A percentile compares a stretch with the other conserved stretches of the same genome.
These are phyloP conservation scores for Citrus reticulata DNA, from an alignment of 345 rosid species.

Conservation along the genomic window DNA sequence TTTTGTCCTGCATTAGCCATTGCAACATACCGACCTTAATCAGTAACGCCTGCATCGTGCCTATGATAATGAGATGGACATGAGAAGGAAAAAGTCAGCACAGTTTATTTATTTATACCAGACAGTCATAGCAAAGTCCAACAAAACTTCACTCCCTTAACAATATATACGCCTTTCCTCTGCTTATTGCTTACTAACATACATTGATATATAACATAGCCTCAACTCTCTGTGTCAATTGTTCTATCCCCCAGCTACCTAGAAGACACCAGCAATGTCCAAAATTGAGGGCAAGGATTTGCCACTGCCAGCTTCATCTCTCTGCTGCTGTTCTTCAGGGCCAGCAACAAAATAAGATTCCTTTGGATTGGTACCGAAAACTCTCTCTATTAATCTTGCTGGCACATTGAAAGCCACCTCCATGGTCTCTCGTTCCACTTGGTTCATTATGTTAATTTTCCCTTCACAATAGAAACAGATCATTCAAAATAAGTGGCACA, in stretches of 20 bases:
- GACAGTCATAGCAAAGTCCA: background rate
- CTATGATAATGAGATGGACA: too few relatives aligned
- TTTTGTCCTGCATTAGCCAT: too few relatives aligned
- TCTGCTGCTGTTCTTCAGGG: background rate
- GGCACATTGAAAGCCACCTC: conserved; percentile 27
- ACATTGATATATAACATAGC: background rate
- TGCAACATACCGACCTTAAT: too few relatives aligned
- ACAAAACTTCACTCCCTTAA: background rate
- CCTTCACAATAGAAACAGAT: conserved; percentile 6
- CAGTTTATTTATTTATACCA: background rate
- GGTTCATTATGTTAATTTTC: conserved; percentile 24
- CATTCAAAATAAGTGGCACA: background rate
- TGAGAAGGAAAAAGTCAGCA: too few relatives aligned
- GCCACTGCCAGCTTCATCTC: background rate
- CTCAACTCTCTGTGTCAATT: background rate
- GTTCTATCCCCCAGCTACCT: background rate
- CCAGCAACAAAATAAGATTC: conserved; percentile 11
- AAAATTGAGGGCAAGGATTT: background rate
- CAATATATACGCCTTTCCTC: background rate
- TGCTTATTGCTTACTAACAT: background rate
- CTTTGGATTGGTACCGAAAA: conserved; percentile 21
- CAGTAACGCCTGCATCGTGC: too few relatives aligned
- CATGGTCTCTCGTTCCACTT: conserved; percentile 20
- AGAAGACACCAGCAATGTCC: conserved; percentile 1
- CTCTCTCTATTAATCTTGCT: conserved; percentile 20